Percentiles rank a stretch among this genome's conserved stretches.
These are phyloP conservation scores for Polytrichum formosum DNA, from an alignment of 225 moss, liverwort and hornwort genomes.

Conservation along the genomic window DNA sequence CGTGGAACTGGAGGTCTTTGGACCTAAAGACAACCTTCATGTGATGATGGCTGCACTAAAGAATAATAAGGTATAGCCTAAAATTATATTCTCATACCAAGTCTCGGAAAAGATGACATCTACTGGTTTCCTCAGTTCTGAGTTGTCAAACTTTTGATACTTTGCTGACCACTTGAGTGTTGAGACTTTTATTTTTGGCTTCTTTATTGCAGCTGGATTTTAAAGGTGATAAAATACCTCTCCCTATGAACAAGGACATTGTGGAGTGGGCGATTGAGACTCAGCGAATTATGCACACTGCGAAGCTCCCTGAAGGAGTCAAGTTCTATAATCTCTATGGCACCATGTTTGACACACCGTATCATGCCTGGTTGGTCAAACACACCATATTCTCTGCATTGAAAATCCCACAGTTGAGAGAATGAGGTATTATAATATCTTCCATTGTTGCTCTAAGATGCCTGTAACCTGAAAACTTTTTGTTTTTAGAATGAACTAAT, in stretches of 20 bases:
- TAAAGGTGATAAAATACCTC: slow-evolving; percentile 61
- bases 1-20: slow-evolving; percentile 64
- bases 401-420: neutral
- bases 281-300: slow-evolving; percentile 64
- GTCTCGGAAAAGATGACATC: too few species aligned
- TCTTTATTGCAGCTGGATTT: slow-evolving; percentile 55
- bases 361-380: slow-evolving; percentile 76
- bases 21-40: slow-evolving; percentile 65
- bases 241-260: slow-evolving; percentile 83
- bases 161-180: too few species aligned
- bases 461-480: neutral
- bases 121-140: too few species aligned
- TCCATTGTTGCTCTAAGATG: neutral
- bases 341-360: slow-evolving; percentile 76
- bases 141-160: too few species aligned
- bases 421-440: too few species aligned
- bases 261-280: slow-evolving; percentile 81
- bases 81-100: too few species aligned
- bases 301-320: slow-evolving; percentile 76
- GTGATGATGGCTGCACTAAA: slow-evolving; percentile 92
- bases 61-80: slow-evolving; percentile 55
- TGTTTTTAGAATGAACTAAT: neutral
- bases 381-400: slow-evolving; percentile 11
- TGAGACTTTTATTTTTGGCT: neutral
- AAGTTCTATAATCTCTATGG: slow-evolving; percentile 95